Evolutionary conservation across 352 stramenopile species (phyloP).

Genomic region (Phytopythium kandeliae): DNA sequence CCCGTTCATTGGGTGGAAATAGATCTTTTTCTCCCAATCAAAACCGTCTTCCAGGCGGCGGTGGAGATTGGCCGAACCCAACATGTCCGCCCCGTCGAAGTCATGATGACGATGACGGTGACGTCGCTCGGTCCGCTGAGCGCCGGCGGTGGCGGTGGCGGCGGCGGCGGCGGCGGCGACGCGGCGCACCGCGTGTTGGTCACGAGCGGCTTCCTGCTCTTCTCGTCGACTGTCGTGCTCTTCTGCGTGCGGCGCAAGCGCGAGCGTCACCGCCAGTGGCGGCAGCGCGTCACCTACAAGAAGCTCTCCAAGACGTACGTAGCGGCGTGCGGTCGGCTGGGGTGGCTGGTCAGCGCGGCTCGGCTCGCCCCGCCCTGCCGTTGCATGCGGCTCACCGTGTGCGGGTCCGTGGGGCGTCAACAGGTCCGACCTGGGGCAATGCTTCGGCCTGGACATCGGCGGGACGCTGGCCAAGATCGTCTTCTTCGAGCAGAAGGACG

Average conservation of each 20-base stretch:
- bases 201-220: slow-evolving; percentile 63
- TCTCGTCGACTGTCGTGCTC: slow-evolving; percentile 59
- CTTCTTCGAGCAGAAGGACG: slow-evolving; percentile 88
- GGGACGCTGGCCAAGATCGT: slow-evolving; percentile 94
- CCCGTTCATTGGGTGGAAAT: too few relatives aligned
- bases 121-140: neutral
- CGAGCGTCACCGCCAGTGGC: slow-evolving; percentile 61
- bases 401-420: too few relatives aligned
- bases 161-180: neutral
- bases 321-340: neutral
- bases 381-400: neutral
- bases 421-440: slow-evolving; percentile 81
- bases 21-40: too few relatives aligned
- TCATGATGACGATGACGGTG: neutral
- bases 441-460: slow-evolving; percentile 84
- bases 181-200: slow-evolving; percentile 27
- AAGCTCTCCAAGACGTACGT: slow-evolving; percentile 81
- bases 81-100: too few relatives aligned
- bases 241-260: slow-evolving; percentile 65
- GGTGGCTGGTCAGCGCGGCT: too few relatives aligned
- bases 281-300: slow-evolving; percentile 73
- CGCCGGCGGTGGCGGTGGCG: neutral
- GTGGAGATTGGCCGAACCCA: too few relatives aligned
- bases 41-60: too few relatives aligned
- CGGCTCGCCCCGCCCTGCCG: too few relatives aligned